phyloP scores from a whole-genome alignment of 306 rosid genomes.

The Quercus dentata region DNA sequence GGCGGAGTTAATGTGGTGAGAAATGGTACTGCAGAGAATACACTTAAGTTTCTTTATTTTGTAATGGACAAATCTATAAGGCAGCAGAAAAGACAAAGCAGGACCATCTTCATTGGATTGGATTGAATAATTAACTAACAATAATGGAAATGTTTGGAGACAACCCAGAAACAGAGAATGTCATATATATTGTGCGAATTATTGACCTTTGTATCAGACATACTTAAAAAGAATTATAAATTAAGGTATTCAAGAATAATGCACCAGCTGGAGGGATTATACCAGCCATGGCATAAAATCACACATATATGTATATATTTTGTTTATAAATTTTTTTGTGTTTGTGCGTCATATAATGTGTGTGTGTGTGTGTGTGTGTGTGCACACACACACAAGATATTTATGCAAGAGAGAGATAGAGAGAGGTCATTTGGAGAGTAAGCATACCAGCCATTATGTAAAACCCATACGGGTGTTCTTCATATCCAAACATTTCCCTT shows the following conservation, averaged over 20 bases:
- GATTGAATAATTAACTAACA: neutral
- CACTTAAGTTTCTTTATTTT: neutral
- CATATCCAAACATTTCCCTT: conserved; percentile 97
- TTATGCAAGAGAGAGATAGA: neutral
- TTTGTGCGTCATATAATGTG: neutral
- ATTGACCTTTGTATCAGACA: neutral
- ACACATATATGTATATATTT: neutral
- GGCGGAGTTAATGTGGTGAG: neutral
- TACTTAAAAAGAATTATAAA: neutral
- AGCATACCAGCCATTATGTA: conserved; percentile 90
- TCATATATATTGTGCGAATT: neutral
- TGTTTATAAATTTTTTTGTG: neutral
- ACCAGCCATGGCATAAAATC: neutral
- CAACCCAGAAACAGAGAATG: neutral
- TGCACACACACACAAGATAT: neutral
- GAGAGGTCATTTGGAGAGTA: neutral
- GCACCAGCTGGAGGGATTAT: neutral
- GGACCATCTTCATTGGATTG: neutral
- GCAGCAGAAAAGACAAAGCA: neutral
- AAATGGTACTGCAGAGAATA: neutral
- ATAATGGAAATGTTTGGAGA: neutral
- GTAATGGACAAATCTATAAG: neutral
- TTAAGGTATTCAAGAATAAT: neutral
- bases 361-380: neutral
- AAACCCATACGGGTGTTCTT: conserved; percentile 97